Evolutionary conservation across 2,329 filamentous ascomycete genomes (phyloP), one percentile per base, ranked within the genome.

Genomic region (Xylaria polymorpha): DNA sequence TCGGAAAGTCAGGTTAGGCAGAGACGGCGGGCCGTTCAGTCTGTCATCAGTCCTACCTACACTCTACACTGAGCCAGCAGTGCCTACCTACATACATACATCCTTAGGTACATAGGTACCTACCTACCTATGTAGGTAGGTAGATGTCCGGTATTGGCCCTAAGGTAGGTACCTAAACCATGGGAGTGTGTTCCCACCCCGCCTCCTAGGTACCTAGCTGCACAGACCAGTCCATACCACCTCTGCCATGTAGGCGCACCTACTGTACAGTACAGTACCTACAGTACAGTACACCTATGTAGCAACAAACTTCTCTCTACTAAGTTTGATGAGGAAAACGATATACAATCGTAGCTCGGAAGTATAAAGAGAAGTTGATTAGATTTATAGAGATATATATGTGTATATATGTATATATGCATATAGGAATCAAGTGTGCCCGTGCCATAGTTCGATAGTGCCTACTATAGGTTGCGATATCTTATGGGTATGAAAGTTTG

Each of bases 1-100:
- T 63, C 29, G 25, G 63, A n/a, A 60, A 55, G 39, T 61, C 37
- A 58, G 20, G 53, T 61, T 56, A 59, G 62, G 63, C 59, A 69
- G 62, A 62, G 51, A 61, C 48, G 25, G 14, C 39, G 48, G 48
- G 37, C 51, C 14, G 46, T 46, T 50, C 53, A 35, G 46, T 60
- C 51, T 55, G 62, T 69, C 67, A 62, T 69, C 55, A 22, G 41
- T 48, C 25, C 56, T 64, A 48, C 43, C 39, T 29, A 2, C 25
- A 29, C 25, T 29, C 39, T 29, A 2, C 25, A 29, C 25, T 29
- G 25, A 41, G 55, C 35, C 29, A 56, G 35, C 53, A n/a, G n/a
- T n/a, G n/a, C n/a, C n/a, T n/a, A n/a, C n/a, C n/a, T n/a, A n/a
- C n/a, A n/a, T n/a, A n/a, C n/a, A n/a, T n/a, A n/a, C n/a, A n/a